These are phyloP conservation scores for Tylopilus orsonianus DNA, from an alignment of 1,284 basidiomycete species.

Conservation along the genomic window DNA sequence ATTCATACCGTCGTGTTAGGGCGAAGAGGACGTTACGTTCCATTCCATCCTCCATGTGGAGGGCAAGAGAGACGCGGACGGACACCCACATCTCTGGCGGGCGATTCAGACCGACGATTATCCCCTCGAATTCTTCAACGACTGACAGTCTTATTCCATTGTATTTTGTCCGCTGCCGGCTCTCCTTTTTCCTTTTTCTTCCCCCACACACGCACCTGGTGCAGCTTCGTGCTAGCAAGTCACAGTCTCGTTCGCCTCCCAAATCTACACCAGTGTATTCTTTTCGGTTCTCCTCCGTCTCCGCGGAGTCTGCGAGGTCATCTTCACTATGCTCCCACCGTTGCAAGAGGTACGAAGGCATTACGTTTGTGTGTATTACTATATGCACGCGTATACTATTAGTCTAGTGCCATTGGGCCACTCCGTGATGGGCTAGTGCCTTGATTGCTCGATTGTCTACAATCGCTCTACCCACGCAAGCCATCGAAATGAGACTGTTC, in stretches of 20 bases:
- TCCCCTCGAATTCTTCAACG: conserved; percentile 70
- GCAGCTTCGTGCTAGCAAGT: conserved; percentile 13
- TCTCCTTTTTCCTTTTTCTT: conserved; percentile 6
- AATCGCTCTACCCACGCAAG: conserved; percentile 6
- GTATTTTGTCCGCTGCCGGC: background rate
- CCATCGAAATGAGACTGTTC: background rate
- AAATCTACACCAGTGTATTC: conserved; percentile 6
- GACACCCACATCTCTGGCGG: conserved; percentile 55
- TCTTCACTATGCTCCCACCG: conserved; percentile 10
- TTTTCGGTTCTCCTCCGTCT: background rate
- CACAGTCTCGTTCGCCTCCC: conserved; percentile 1
- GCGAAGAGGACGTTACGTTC: conserved; percentile 61
- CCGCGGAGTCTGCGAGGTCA: conserved; percentile 9
- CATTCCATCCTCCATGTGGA: conserved; percentile 72
- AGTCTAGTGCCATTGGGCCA: conserved; percentile 1
- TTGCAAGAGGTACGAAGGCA: conserved; percentile 1
- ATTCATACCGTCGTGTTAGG: conserved; percentile 40
- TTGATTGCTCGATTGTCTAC: conserved; percentile 1
- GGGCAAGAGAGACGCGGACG: conserved; percentile 50
- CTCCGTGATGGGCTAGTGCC: conserved; percentile 1
- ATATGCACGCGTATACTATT: background rate
- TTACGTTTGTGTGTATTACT: conserved; percentile 18
- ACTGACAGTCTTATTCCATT: conserved; percentile 11
- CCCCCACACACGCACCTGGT: conserved; percentile 24
- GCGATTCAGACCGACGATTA: conserved; percentile 61